Percentiles rank a stretch among this genome's conserved stretches.
These are phyloP conservation scores for Hypsizygus ulmarius DNA, from an alignment of 1,284 basidiomycete species.

Conservation along the genomic window DNA sequence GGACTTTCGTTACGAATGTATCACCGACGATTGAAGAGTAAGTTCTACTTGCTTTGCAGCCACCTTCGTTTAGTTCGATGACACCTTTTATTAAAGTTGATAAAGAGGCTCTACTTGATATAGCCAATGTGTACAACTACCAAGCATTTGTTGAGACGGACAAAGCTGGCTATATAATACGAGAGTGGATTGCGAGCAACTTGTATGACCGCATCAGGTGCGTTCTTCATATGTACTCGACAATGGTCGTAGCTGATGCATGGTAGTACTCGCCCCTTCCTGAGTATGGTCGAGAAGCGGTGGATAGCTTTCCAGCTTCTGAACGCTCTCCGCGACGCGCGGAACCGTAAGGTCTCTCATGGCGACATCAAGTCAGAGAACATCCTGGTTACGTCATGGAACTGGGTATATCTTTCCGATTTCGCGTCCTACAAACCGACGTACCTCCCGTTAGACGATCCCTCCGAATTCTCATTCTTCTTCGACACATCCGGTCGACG, in stretches of 20 bases:
- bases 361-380: constrained; percentile 99
- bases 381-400: constrained; percentile 94
- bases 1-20: constrained; percentile 66
- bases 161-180: constrained; percentile 91
- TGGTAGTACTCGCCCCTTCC: constrained; percentile 89
- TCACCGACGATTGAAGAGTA: constrained; percentile 65
- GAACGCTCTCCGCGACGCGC: constrained; percentile 80
- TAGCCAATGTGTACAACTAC: constrained; percentile 89
- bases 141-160: constrained; percentile 94
- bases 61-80: background rate
- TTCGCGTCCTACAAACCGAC: constrained; percentile 98
- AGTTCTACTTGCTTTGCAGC: constrained; percentile 13
- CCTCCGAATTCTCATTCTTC: constrained; percentile 96
- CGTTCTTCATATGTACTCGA: constrained; percentile 22
- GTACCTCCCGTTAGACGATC: constrained; percentile 93
- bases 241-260: background rate
- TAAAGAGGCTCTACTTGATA: constrained; percentile 79
- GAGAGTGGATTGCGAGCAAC: constrained; percentile 94
- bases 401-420: constrained; percentile 94
- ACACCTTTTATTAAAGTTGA: constrained; percentile 53
- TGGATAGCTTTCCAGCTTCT: constrained; percentile 98
- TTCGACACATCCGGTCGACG: constrained; percentile 94
- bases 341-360: constrained; percentile 84
- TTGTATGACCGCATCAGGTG: constrained; percentile 98
- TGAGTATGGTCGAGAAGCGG: constrained; percentile 91